Conservation (phyloP, 768 basidiomycete species). For the Suillus hirtellus region DNA sequence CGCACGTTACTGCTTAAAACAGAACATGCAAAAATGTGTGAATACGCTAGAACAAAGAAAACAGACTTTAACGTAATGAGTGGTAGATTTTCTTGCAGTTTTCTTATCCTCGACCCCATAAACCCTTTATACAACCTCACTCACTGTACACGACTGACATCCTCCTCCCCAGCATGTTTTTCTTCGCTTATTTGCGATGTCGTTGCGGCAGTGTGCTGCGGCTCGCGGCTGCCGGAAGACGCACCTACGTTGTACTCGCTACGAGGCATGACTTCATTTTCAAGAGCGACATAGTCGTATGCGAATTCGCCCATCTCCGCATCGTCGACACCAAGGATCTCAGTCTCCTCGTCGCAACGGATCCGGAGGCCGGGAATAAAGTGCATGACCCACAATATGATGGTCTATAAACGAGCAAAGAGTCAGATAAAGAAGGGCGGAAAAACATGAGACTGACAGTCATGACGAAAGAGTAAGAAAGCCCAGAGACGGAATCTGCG, state of each 20-base stretch:
- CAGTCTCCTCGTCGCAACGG: constrained; percentile 62
- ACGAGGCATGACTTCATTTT: constrained; percentile 44
- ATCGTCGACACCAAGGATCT: constrained; percentile 87
- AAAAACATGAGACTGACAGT: constrained; percentile 50
- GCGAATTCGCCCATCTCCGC: constrained; percentile 89
- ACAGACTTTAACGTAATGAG: background rate
- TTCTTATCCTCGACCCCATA: background rate
- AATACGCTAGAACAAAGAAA: background rate
- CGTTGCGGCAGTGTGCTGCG: constrained; percentile 28
- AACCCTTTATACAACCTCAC: background rate
- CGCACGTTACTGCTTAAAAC: background rate
- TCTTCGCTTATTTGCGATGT: constrained; percentile 32
- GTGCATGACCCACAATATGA: constrained; percentile 89
- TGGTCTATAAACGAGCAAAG: constrained; percentile 43
- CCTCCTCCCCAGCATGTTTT: constrained; percentile 14
- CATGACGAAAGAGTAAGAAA: constrained; percentile 73
- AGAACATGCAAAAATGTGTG: background rate
- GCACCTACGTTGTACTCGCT: constrained; percentile 31
- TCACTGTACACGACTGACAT: background rate
- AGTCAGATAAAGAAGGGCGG: background rate
- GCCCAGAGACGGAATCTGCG: constrained; percentile 67
- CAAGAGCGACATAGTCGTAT: constrained; percentile 83
- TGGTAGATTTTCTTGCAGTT: background rate
- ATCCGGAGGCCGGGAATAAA: constrained; percentile 78
- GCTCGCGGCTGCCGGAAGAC: constrained; percentile 36